These are phyloP conservation scores for Hysterium pulicare DNA, from an alignment of 2,329 filamentous ascomycete species.

Conservation along the genomic window DNA sequence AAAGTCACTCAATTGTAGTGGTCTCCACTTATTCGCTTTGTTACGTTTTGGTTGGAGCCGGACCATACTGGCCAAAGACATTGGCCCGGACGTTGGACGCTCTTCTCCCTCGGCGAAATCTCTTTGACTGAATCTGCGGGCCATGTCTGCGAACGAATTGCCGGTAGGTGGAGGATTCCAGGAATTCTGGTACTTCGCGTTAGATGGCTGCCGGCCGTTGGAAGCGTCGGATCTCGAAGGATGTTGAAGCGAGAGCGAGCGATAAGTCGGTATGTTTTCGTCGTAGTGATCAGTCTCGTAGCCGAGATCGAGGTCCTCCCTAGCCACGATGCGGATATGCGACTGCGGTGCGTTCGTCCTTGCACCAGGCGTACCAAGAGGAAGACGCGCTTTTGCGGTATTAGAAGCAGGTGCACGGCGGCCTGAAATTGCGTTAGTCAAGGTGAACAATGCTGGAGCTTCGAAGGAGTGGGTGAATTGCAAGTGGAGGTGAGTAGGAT, in stretches of 20 bases:
- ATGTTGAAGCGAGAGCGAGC: constrained; percentile 14
- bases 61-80: constrained; percentile 18
- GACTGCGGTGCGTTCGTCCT: constrained; percentile 11
- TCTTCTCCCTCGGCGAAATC: constrained; percentile 14
- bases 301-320: constrained; percentile 5
- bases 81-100: constrained; percentile 12
- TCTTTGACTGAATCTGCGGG: constrained; percentile 15
- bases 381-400: constrained; percentile 13
- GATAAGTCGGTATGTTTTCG: constrained; percentile 10
- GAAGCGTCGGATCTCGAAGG: neutral
- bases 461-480: neutral
- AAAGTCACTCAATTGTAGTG: constrained; percentile 18
- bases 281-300: constrained; percentile 3
- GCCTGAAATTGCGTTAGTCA: constrained; percentile 2
- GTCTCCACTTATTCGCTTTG: constrained; percentile 22
- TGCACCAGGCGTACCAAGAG: constrained; percentile 12
- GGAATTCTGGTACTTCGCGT: constrained; percentile 5
- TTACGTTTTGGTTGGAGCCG: constrained; percentile 19
- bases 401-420: constrained; percentile 13
- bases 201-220: neutral
- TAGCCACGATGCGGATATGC: constrained; percentile 23
- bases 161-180: constrained; percentile 3
- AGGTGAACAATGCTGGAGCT: neutral
- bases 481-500: constrained; percentile 1
- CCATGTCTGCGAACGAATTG: constrained; percentile 30